phyloP scores from a whole-genome alignment of 179 eudicot genomes.

The Beta corolliflora region DNA sequence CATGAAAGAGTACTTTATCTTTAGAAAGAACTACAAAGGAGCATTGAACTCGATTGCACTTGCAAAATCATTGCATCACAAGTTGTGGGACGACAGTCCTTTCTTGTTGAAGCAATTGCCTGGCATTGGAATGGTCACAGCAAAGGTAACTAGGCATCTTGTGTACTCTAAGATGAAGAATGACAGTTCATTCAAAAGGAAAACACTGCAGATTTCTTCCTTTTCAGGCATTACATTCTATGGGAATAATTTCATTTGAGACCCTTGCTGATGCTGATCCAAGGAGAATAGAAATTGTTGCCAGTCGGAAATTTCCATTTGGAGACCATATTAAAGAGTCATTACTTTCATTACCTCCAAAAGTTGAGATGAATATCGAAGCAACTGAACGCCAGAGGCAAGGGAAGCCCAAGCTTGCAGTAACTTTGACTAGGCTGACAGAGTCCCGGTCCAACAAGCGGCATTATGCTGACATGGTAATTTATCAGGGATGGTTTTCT shows the following conservation, averaged over 20 bases:
- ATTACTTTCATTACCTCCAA: slow-evolving; percentile 75
- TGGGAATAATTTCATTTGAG: slow-evolving; percentile 87
- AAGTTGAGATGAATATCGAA: slow-evolving; percentile 73
- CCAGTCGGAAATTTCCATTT: slow-evolving; percentile 91
- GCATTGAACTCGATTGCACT: slow-evolving; percentile 65
- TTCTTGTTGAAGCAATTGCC: slow-evolving; percentile 95
- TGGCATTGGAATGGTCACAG: slow-evolving; percentile 99
- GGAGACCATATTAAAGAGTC: slow-evolving; percentile 96
- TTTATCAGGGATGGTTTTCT: slow-evolving; percentile 6
- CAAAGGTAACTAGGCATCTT: slow-evolving; percentile 58
- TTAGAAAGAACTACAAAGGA: slow-evolving; percentile 78
- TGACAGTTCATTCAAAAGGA: slow-evolving; percentile 5
- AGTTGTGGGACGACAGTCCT: slow-evolving; percentile 93
- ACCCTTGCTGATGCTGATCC: slow-evolving; percentile 91
- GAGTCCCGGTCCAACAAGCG: slow-evolving; percentile 52
- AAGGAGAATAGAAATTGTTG: slow-evolving; percentile 87
- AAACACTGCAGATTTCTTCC: background rate
- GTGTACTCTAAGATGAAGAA: slow-evolving; percentile 14
- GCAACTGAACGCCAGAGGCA: slow-evolving; percentile 56
- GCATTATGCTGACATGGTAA: slow-evolving; percentile 96
- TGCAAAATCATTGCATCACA: slow-evolving; percentile 88
- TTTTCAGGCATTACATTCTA: slow-evolving; percentile 80
- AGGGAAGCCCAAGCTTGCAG: slow-evolving; percentile 60
- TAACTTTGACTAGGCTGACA: slow-evolving; percentile 82
- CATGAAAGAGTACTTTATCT: slow-evolving; percentile 90